These are phyloP conservation scores for Epithele typhae DNA, from an alignment of 768 basidiomycete genomes.

Conservation along the genomic window DNA sequence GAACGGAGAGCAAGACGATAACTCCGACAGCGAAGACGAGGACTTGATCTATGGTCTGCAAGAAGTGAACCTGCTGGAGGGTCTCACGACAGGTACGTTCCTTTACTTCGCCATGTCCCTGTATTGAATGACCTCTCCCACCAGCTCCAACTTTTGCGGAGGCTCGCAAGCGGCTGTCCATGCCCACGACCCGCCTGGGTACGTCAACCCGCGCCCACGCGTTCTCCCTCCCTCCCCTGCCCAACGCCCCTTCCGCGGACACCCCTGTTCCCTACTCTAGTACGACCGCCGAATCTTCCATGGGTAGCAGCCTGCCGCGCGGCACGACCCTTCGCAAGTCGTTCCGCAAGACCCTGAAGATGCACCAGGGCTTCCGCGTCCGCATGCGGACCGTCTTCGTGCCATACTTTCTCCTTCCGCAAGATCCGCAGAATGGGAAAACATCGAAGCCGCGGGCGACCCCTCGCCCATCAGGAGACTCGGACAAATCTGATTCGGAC, in stretches of 20 bases:
- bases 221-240: slow-evolving; percentile 57
- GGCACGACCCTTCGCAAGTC: slow-evolving; percentile 77
- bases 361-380: slow-evolving; percentile 81
- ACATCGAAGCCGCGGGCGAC: background rate
- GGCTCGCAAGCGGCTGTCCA: slow-evolving; percentile 31
- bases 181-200: slow-evolving; percentile 73
- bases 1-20: slow-evolving; percentile 19
- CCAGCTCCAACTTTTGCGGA: slow-evolving; percentile 42
- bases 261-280: slow-evolving; percentile 50
- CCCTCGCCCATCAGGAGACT: background rate
- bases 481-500: slow-evolving; percentile 16
- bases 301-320: slow-evolving; percentile 4
- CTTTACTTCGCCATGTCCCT: slow-evolving; percentile 1
- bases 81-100: slow-evolving; percentile 57
- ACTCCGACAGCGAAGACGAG: slow-evolving; percentile 33
- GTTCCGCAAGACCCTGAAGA: slow-evolving; percentile 72
- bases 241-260: slow-evolving; percentile 37
- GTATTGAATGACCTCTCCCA: slow-evolving; percentile 1
- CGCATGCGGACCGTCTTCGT: slow-evolving; percentile 95
- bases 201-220: slow-evolving; percentile 56
- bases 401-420: slow-evolving; percentile 72
- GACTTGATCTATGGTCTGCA: slow-evolving; percentile 46
- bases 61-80: slow-evolving; percentile 66
- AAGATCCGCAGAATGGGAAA: slow-evolving; percentile 14
- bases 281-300: slow-evolving; percentile 19